Conservation (phyloP, 306 rosid genomes). For the Medicago ruthenica region DNA sequence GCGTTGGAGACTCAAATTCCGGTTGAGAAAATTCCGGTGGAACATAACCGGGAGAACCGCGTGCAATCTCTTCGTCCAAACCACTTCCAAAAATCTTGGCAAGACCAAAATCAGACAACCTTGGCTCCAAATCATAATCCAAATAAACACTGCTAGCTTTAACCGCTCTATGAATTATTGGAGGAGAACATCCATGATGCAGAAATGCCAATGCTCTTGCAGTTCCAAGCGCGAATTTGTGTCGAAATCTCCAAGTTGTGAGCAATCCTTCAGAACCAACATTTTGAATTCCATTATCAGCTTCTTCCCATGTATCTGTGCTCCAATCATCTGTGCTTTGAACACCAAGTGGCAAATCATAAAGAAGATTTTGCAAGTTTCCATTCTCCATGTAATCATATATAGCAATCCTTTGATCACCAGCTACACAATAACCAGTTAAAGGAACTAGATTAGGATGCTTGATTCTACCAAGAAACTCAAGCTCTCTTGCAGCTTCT, state of each 20-base stretch:
- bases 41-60: constrained; percentile 77
- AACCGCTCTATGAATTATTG: constrained; percentile 88
- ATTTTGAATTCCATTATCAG: constrained; percentile 68
- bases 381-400: constrained; percentile 99
- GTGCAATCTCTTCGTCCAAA: constrained; percentile 80
- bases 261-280: constrained; percentile 81
- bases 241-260: constrained; percentile 90
- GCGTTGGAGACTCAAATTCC: constrained; percentile 70
- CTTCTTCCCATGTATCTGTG: constrained; percentile 94
- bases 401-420: constrained; percentile 94
- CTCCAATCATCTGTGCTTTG: constrained; percentile 94
- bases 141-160: constrained; percentile 95
- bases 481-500: constrained; percentile 93
- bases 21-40: constrained; percentile 83
- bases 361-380: constrained; percentile 88
- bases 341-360: constrained; percentile 92
- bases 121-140: constrained; percentile 88
- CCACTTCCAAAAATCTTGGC: constrained; percentile 87
- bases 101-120: constrained; percentile 92
- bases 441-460: constrained; percentile 95
- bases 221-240: constrained; percentile 89
- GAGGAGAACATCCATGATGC: constrained; percentile 99
- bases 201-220: constrained; percentile 95
- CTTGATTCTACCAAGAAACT: constrained; percentile 94
- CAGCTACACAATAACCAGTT: constrained; percentile 97